Conservation (phyloP, 345 rosid genomes). For the Eutrema heterophyllum region DNA sequence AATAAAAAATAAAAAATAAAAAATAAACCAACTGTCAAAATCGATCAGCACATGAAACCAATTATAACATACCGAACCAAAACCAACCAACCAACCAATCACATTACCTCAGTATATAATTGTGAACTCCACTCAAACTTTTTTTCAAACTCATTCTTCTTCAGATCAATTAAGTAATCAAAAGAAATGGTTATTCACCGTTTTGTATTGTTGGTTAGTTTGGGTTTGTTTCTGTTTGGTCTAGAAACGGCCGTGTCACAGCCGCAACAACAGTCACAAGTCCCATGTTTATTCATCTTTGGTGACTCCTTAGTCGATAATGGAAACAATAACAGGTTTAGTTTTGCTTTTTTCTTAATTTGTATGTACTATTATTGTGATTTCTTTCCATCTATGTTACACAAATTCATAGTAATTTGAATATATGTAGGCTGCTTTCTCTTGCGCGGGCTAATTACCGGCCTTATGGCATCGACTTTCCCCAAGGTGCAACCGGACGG, state of each 20-base stretch:
- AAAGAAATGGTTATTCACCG: constrained; percentile 4
- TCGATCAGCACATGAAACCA: constrained; percentile 24
- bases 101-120: constrained; percentile 12
- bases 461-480: constrained; percentile 91
- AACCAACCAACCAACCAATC: constrained; percentile 25
- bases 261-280: constrained; percentile 45
- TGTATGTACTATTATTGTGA: not conserved
- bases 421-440: constrained; percentile 36
- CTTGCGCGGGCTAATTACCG: constrained; percentile 79
- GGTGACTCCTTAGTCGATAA: constrained; percentile 95
- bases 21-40: constrained; percentile 22
- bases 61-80: constrained; percentile 14
- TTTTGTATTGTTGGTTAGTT: constrained; percentile 15
- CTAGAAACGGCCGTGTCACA: constrained; percentile 35
- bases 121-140: not conserved
- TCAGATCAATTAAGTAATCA: not conserved
- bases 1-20: not conserved
- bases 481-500: constrained; percentile 66
- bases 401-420: not conserved
- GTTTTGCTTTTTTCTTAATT: not conserved
- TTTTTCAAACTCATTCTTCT: constrained; percentile 11
- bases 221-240: constrained; percentile 25
- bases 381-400: not conserved
- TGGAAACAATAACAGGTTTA: constrained; percentile 72
- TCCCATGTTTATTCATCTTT: constrained; percentile 75